These are phyloP conservation scores for Euphorbia pulcherrima DNA, from an alignment of 345 rosid genomes.

Conservation along the genomic window DNA sequence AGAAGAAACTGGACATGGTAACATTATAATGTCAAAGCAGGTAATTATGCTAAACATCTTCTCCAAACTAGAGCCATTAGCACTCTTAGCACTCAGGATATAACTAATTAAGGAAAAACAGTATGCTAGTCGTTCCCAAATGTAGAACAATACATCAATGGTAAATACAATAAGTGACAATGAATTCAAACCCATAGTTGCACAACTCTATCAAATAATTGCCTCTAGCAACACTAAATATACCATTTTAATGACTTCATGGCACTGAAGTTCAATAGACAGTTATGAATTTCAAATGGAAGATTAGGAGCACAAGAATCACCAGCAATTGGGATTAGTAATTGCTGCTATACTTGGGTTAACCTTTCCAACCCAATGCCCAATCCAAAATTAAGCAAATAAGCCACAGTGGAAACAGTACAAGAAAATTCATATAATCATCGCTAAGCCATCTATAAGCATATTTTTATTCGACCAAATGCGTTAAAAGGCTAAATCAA, in stretches of 20 bases:
- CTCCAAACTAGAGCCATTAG: background rate
- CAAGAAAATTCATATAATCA: background rate
- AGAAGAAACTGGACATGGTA: constrained; percentile 29
- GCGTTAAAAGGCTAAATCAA: background rate
- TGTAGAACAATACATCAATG: background rate
- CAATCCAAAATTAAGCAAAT: background rate
- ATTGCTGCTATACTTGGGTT: background rate
- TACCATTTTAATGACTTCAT: too few species aligned
- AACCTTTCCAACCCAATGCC: background rate
- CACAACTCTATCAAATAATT: background rate
- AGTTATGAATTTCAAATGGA: background rate
- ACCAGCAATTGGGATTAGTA: background rate
- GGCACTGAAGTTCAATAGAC: background rate
- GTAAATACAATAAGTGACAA: background rate
- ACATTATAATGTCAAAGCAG: constrained; percentile 21
- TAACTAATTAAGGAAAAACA: background rate
- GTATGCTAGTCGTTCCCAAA: background rate
- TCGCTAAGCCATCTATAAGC: background rate
- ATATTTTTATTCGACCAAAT: background rate
- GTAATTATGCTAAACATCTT: background rate
- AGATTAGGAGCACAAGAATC: background rate
- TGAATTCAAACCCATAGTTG: constrained; percentile 1
- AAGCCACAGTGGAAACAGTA: background rate
- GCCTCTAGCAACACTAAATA: constrained; percentile 1
- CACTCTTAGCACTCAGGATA: constrained; percentile 8